Evolutionary conservation across 192 early-diverging fungal species (phyloP).

Genomic region (Endogone sp.): DNA sequence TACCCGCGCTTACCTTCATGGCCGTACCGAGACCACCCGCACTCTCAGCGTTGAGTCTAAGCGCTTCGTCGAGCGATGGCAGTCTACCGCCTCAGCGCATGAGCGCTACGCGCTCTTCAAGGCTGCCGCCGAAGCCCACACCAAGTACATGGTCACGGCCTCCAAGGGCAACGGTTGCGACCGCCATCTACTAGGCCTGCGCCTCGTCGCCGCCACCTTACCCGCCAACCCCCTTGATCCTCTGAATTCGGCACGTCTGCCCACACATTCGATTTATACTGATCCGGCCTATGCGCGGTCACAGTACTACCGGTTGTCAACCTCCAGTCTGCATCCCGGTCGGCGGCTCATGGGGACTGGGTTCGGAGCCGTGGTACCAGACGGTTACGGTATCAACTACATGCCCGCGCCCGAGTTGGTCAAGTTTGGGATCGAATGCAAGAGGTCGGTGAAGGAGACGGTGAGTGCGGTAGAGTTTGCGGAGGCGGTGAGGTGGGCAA

Average conservation of each 20-base stretch:
- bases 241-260: conserved; percentile 36
- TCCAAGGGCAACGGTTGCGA: conserved; percentile 81
- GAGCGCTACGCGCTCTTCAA: conserved; percentile 51
- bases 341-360: conserved; percentile 71
- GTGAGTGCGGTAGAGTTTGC: conserved; percentile 12
- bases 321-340: conserved; percentile 72
- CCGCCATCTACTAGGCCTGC: conserved; percentile 79
- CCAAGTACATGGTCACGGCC: conserved; percentile 58
- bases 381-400: conserved; percentile 91
- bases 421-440: conserved; percentile 82
- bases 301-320: conserved; percentile 68
- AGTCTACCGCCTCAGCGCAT: conserved; percentile 17
- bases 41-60: conserved; percentile 68
- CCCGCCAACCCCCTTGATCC: conserved; percentile 23
- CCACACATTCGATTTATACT: conserved; percentile 34
- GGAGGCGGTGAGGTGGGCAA: conserved; percentile 3
- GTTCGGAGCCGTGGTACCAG: conserved; percentile 75
- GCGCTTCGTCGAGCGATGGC: conserved; percentile 55
- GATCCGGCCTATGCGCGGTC: conserved; percentile 70
- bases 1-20: conserved; percentile 75
- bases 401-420: conserved; percentile 57
- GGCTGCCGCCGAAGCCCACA: conserved; percentile 65
- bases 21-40: conserved; percentile 85
- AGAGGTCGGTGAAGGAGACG: conserved; percentile 31
- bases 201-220: conserved; percentile 48